These are phyloP conservation scores for Diaporthe citriasiana DNA, from an alignment of 2,329 filamentous ascomycete species.

Conservation along the genomic window DNA sequence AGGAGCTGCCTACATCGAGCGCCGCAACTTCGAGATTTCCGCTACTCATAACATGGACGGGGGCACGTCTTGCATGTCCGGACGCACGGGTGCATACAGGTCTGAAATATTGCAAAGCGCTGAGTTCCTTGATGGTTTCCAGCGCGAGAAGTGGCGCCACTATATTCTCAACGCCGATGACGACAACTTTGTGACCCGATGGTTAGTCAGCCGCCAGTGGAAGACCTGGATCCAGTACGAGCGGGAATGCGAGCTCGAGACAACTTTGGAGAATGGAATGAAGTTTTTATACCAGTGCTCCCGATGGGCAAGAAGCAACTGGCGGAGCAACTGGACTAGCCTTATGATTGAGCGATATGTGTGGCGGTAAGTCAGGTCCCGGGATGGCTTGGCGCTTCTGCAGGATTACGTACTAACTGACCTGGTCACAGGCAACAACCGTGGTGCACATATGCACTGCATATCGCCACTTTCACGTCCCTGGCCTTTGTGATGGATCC, in stretches of 20 bases:
- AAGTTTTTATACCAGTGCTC: slow-evolving; percentile 96
- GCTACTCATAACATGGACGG: slow-evolving; percentile 96
- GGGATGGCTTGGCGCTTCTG: slow-evolving; percentile 38
- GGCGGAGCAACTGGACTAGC: slow-evolving; percentile 96
- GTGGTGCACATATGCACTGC: slow-evolving; percentile 94
- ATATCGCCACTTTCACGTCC: slow-evolving; percentile 92
- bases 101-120: slow-evolving; percentile 88
- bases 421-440: slow-evolving; percentile 78
- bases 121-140: slow-evolving; percentile 89
- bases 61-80: slow-evolving; percentile 96
- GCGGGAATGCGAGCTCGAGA: slow-evolving; percentile 90
- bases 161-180: slow-evolving; percentile 96
- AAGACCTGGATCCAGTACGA: slow-evolving; percentile 97
- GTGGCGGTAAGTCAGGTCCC: slow-evolving; percentile 78
- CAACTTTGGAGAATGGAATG: slow-evolving; percentile 88
- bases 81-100: slow-evolving; percentile 92
- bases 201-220: slow-evolving; percentile 93
- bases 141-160: slow-evolving; percentile 89
- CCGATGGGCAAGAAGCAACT: slow-evolving; percentile 96
- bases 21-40: slow-evolving; percentile 96
- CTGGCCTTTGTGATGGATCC: slow-evolving; percentile 86
- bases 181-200: slow-evolving; percentile 97
- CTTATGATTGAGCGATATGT: slow-evolving; percentile 86
- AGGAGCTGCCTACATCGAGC: slow-evolving; percentile 90
- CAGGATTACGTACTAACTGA: slow-evolving; percentile 32